Conservation (phyloP, 768 basidiomycete genomes). For the Amyloporia xantha region DNA sequence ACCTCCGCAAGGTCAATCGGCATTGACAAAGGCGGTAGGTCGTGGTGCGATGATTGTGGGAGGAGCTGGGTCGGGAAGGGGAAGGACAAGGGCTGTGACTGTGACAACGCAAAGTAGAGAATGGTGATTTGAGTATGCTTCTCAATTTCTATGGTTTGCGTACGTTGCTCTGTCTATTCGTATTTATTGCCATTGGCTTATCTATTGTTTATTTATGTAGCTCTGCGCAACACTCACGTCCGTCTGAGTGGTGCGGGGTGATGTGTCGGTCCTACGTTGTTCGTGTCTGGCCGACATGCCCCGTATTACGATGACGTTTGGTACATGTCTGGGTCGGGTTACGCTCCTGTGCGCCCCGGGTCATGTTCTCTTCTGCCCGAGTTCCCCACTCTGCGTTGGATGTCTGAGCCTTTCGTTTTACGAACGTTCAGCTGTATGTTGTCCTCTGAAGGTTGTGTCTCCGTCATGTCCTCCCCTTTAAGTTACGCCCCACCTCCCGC, state of each 20-base stretch:
- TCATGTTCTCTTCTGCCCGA: neutral
- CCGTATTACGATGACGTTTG: conserved; percentile 5
- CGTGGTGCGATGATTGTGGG: conserved; percentile 73
- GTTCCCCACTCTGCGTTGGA: neutral
- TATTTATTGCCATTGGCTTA: conserved; percentile 3
- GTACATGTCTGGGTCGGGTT: conserved; percentile 3
- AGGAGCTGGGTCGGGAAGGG: conserved; percentile 59
- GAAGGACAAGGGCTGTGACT: conserved; percentile 32
- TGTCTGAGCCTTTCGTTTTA: neutral
- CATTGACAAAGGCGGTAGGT: conserved; percentile 53
- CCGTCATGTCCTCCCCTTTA: neutral
- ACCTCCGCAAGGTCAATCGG: conserved; percentile 51
- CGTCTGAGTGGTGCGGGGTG: conserved; percentile 22
- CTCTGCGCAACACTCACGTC: conserved; percentile 24
- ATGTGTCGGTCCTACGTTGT: conserved; percentile 10
- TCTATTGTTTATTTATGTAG: conserved; percentile 7
- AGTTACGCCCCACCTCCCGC: no score
- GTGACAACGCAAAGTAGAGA: conserved; percentile 34
- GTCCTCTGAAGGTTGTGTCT: neutral
- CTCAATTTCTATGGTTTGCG: conserved; percentile 20
- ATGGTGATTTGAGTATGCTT: conserved; percentile 2
- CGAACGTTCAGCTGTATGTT: neutral
- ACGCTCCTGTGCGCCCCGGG: neutral
- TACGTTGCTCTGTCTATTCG: conserved; percentile 12
- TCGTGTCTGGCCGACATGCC: conserved; percentile 11